These are phyloP conservation scores for Huntiella abstrusa DNA, from an alignment of 2,329 filamentous ascomycete genomes.

Conservation along the genomic window DNA sequence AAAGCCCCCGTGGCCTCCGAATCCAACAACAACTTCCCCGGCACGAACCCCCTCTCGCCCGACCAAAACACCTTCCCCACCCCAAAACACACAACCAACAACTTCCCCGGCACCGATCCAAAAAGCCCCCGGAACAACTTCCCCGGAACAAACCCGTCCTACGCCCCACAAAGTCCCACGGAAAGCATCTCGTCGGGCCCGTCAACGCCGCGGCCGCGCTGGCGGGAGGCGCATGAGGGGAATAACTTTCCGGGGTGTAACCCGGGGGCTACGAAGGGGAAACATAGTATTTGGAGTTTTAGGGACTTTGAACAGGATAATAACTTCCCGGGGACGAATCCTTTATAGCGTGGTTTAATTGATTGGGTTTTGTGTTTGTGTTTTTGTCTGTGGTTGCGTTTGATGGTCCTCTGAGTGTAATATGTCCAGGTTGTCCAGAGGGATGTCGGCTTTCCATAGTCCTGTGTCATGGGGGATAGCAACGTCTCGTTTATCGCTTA, in stretches of 20 bases:
- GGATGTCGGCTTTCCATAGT: too few relatives aligned
- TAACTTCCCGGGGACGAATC: constrained; percentile 10
- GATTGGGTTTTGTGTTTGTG: too few relatives aligned
- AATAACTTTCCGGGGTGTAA: constrained; percentile 12
- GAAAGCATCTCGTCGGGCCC: background rate
- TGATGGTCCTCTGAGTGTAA: too few relatives aligned
- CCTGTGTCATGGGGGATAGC: too few relatives aligned
- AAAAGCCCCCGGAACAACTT: constrained; percentile 9
- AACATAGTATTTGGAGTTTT: constrained; percentile 3
- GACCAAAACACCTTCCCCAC: background rate
- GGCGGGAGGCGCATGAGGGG: background rate
- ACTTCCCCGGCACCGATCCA: constrained; percentile 9
- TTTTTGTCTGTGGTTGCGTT: too few relatives aligned
- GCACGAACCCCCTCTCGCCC: constrained; percentile 7
- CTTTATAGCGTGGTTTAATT: background rate
- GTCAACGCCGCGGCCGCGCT: too few relatives aligned
- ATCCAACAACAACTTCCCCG: constrained; percentile 12
- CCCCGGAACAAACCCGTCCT: background rate
- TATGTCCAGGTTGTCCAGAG: too few relatives aligned
- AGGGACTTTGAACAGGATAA: constrained; percentile 7
- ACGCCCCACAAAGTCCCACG: background rate
- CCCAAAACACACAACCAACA: constrained; percentile 3
- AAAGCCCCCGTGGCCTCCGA: constrained; percentile 3
- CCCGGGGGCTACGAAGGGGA: background rate
- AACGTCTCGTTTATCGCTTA: too few relatives aligned